Base-by-base conservation (phyloP, 2,329 filamentous ascomycete species). In the Madurella mycetomatis region DNA sequence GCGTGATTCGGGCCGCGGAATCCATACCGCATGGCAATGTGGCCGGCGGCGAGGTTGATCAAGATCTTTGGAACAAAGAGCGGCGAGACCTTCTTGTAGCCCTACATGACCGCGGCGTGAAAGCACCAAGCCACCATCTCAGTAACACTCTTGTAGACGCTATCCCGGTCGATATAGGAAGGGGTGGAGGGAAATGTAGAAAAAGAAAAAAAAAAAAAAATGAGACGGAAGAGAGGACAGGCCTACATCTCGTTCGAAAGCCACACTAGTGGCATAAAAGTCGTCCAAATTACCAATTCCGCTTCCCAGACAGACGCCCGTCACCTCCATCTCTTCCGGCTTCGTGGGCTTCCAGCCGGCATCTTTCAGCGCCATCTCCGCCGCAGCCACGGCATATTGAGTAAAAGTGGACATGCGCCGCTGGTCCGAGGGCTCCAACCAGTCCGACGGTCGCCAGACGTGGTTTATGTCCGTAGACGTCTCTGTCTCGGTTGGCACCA, bases 201-300 rank as follows among this genome's bases (percentile, higher is more conserved):
- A 31, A 25, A 40, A 46, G 19, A 13, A 40, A 34, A 12, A 12
- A 34, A 34, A 34, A 34, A 34, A 37, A 15, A 37, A 37, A 37
- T 11, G 34, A 37, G 13, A 37, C 11, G 34, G 34, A 37, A 30
- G 15, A 41, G 46, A 39, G 45, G 40, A 18, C 17, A 47, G 37
- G 71, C 83, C 72, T 72, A 92, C 90, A 54, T 83, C 83, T 70
- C 82, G 78, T 32, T 88, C 79, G 67, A 88, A 95, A 1, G 82
- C 83, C 47, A 96, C 66, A 53, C 88, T 90, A 1, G 91, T 95
- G 58, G 86, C 79, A 70, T 95, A 96, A 9, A 95, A 84, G 64
- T 96, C 91, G 41, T 96, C 88, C 40, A 99, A 79, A 65, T 94
- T 96, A 15, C 94, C 94, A 64, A 99, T 96, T 1, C 94, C 94